Evolutionary conservation across 371 early-diverging fungal genomes (phyloP).

Genomic region (Capniomyces stellatus): DNA sequence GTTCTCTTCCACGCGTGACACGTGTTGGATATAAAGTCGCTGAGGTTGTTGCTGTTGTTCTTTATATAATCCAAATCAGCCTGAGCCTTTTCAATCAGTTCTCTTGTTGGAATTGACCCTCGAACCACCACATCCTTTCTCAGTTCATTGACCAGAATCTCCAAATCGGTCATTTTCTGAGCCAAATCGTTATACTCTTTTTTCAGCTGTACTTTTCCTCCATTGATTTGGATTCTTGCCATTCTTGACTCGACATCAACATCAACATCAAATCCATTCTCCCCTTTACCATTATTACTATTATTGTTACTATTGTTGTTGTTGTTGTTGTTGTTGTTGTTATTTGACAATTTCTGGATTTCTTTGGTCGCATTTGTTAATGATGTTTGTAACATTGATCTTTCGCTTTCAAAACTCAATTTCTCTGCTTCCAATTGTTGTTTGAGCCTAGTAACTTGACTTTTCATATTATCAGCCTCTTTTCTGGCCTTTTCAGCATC

Average conservation of each 20-base stretch:
- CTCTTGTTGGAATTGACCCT: constrained; percentile 39
- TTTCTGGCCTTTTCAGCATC: background rate
- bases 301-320: too few species aligned
- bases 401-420: too few species aligned
- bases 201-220: constrained; percentile 38
- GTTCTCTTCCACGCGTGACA: constrained; percentile 57
- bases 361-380: too few species aligned
- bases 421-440: too few species aligned
- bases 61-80: constrained; percentile 28
- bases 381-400: too few species aligned
- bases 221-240: constrained; percentile 26
- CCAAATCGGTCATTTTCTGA: constrained; percentile 38
- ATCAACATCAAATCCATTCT: too few species aligned
- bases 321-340: too few species aligned
- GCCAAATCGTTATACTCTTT: constrained; percentile 32
- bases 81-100: constrained; percentile 30
- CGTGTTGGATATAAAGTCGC: constrained; percentile 30
- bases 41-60: constrained; percentile 27
- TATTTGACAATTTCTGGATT: too few species aligned
- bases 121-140: constrained; percentile 56
- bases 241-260: too few species aligned
- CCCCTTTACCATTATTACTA: too few species aligned
- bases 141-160: constrained; percentile 51
- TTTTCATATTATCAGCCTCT: too few species aligned
- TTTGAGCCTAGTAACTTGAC: too few species aligned